phyloP scores from a whole-genome alignment of 2,329 filamentous ascomycete genomes.

The Colletotrichum melonis region DNA sequence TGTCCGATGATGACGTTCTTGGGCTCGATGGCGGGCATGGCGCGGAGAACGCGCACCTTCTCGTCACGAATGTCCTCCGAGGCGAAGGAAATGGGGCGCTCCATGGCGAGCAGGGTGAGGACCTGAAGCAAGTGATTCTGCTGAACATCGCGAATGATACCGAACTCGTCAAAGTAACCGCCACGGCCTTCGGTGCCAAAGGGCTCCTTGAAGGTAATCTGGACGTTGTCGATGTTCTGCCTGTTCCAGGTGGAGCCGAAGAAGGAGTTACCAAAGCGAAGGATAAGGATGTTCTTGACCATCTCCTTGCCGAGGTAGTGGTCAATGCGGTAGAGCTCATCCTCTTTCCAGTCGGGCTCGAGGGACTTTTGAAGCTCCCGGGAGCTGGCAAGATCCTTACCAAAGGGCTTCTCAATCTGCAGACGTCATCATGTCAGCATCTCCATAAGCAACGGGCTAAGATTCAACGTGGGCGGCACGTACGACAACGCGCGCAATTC shows the following conservation, averaged over 20 bases:
- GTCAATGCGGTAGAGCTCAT: slow-evolving; percentile 98
- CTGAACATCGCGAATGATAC: slow-evolving; percentile 99
- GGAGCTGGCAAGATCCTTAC: slow-evolving; percentile 95
- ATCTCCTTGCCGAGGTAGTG: slow-evolving; percentile 99
- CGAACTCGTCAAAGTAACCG: slow-evolving; percentile 99
- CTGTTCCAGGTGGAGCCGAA: slow-evolving; percentile 99
- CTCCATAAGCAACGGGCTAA: not conserved
- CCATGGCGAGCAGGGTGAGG: slow-evolving; percentile 95
- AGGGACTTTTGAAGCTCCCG: slow-evolving; percentile 94
- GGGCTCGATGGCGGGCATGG: slow-evolving; percentile 93
- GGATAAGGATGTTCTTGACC: slow-evolving; percentile 99
- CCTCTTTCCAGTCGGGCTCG: slow-evolving; percentile 97
- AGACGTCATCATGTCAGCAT: slow-evolving; percentile 19
- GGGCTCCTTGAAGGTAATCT: slow-evolving; percentile 99
- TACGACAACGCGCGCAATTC: slow-evolving; percentile 94
- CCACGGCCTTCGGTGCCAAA: slow-evolving; percentile 98
- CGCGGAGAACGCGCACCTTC: slow-evolving; percentile 95
- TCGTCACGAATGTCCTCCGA: slow-evolving; percentile 98
- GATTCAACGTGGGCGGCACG: slow-evolving; percentile 46
- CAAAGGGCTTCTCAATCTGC: slow-evolving; percentile 98
- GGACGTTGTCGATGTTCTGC: slow-evolving; percentile 98
- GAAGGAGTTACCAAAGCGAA: slow-evolving; percentile 98
- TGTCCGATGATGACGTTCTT: slow-evolving; percentile 99
- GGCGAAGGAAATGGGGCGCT: slow-evolving; percentile 97
- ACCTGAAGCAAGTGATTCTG: slow-evolving; percentile 99